Conservation (phyloP, 345 rosid species). For the Kernera saxatilis region DNA sequence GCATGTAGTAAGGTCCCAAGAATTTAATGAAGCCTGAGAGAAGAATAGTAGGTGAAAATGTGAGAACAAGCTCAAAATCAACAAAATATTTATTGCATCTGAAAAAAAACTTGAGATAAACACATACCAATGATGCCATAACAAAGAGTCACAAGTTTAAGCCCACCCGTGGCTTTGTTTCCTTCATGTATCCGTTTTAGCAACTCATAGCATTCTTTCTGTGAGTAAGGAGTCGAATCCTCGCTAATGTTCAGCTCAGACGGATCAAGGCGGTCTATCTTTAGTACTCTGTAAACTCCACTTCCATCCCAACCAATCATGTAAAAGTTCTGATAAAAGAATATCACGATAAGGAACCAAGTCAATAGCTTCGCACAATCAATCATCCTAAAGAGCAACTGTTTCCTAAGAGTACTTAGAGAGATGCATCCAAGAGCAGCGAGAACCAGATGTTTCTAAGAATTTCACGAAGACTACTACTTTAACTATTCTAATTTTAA, state of each 20-base stretch:
- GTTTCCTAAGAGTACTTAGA: not conserved
- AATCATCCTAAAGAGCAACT: not conserved
- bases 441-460: too few relatives aligned
- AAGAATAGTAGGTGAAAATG: not conserved
- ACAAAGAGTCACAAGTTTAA: conserved; percentile 71
- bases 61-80: not conserved
- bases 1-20: conserved; percentile 90
- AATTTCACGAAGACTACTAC: too few relatives aligned
- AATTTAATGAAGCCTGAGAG: conserved; percentile 69
- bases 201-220: conserved; percentile 62
- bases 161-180: conserved; percentile 74
- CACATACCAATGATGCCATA: conserved; percentile 85
- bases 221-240: conserved; percentile 61
- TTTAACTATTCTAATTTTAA: too few relatives aligned
- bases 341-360: conserved; percentile 33
- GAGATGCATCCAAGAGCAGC: too few relatives aligned
- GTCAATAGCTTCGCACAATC: not conserved
- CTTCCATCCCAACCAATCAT: conserved; percentile 26
- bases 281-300: conserved; percentile 23
- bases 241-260: conserved; percentile 52
- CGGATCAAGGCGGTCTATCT: conserved; percentile 45
- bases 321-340: not conserved
- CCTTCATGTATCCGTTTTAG: conserved; percentile 82
- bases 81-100: not conserved
- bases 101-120: not conserved